Conservation (phyloP, 176 grass and related monocot species). For the Otatea glauca region DNA sequence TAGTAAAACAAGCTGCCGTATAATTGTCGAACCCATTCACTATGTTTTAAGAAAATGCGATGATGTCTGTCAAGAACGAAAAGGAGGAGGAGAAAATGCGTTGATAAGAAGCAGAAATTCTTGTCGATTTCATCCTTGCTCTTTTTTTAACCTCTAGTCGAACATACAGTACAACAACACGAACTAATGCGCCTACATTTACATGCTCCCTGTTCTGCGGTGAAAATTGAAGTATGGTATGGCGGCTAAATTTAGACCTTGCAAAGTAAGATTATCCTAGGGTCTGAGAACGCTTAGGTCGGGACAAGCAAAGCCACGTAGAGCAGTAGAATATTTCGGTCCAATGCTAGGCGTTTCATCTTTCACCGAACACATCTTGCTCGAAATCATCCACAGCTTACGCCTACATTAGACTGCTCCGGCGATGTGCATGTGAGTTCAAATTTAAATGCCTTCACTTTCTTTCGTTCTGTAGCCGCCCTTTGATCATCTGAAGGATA, state of each 20-base stretch:
- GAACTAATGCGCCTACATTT: too few relatives aligned
- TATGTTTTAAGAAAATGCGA: neutral
- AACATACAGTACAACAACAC: too few relatives aligned
- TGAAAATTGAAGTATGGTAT: neutral
- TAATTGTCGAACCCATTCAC: too few relatives aligned
- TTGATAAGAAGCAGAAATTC: too few relatives aligned
- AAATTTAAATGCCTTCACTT: conserved; percentile 16
- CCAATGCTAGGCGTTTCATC: neutral
- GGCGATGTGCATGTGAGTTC: neutral
- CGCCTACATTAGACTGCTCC: neutral
- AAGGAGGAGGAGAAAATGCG: too few relatives aligned
- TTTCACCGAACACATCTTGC: neutral
- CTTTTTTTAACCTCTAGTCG: too few relatives aligned
- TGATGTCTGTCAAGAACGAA: neutral
- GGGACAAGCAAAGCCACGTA: too few relatives aligned
- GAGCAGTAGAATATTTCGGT: neutral
- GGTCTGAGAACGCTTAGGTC: too few relatives aligned
- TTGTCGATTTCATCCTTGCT: too few relatives aligned
- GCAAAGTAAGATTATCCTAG: neutral
- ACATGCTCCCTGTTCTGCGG: too few relatives aligned
- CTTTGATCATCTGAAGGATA: neutral
- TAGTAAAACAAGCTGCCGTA: neutral
- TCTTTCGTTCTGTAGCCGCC: neutral
- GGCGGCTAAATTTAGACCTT: neutral
- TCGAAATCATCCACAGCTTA: neutral